Evolutionary conservation across 2,329 filamentous ascomycete species (phyloP).

Genomic region (Capronia epimyces): DNA sequence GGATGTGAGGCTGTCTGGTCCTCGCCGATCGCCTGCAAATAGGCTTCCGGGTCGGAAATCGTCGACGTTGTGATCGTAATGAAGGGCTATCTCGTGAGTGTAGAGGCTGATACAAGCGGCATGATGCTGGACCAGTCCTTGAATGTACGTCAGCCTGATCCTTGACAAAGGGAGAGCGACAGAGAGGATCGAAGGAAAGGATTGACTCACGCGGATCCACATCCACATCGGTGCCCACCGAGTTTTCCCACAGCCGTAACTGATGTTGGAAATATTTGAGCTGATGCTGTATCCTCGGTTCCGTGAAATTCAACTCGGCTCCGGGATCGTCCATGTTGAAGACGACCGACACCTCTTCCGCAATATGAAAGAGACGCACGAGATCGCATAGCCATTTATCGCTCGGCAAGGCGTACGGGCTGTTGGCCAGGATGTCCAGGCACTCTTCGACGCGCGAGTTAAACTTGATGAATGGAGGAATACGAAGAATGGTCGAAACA

Average conservation of each 20-base stretch:
- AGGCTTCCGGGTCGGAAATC: conserved; percentile 39
- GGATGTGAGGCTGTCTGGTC: conserved; percentile 39
- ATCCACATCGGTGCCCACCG: conserved; percentile 49
- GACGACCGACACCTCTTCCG: conserved; percentile 62
- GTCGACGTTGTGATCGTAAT: conserved; percentile 55
- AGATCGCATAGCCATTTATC: conserved; percentile 53
- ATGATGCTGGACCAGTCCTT: conserved; percentile 48
- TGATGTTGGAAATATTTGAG: conserved; percentile 61
- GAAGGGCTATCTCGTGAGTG: conserved; percentile 68
- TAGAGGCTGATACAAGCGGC: conserved; percentile 63
- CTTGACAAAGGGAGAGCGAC: background rate
- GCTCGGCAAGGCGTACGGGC: conserved; percentile 50
- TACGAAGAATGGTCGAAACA: conserved; percentile 52
- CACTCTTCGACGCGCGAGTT: conserved; percentile 59
- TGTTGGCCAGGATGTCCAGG: conserved; percentile 51
- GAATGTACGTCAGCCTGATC: background rate
- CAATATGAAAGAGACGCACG: conserved; percentile 54
- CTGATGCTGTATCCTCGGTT: conserved; percentile 59
- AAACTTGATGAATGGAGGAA: conserved; percentile 55
- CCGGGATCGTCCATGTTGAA: conserved; percentile 61
- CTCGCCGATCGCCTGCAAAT: conserved; percentile 27
- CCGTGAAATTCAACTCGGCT: conserved; percentile 49
- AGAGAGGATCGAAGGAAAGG: background rate
- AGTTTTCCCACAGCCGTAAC: conserved; percentile 54
- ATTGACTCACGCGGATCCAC: conserved; percentile 52